These are phyloP conservation scores for Adansonia rubrostipa DNA, from an alignment of 441 rosid genomes.

Conservation along the genomic window DNA sequence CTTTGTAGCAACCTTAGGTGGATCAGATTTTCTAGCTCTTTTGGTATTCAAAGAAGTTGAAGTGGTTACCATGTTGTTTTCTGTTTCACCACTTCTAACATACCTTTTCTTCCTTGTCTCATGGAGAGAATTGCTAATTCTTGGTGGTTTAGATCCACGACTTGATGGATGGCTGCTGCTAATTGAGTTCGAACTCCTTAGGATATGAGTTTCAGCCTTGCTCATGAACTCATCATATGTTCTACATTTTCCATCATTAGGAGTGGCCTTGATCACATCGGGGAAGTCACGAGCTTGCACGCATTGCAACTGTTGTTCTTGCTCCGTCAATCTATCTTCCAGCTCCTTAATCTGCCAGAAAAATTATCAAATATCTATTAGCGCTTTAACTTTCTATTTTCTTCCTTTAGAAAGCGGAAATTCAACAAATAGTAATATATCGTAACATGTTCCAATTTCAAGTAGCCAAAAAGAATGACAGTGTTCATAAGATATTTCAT, in stretches of 20 bases:
- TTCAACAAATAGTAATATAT: background rate
- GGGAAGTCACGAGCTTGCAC: conserved; percentile 39
- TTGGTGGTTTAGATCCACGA: conserved; percentile 41
- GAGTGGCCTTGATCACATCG: conserved; percentile 50
- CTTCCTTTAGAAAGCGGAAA: background rate
- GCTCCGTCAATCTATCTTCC: no score
- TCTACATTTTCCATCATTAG: conserved; percentile 47
- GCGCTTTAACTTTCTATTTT: background rate
- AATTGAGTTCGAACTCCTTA: conserved; percentile 61
- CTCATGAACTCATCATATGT: conserved; percentile 43
- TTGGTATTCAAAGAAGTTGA: conserved; percentile 47
- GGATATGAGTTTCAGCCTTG: conserved; percentile 54
- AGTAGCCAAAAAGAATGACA: background rate
- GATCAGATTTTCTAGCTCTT: conserved; percentile 74
- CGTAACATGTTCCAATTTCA: background rate
- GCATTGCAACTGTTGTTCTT: no score
- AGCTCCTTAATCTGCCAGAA: background rate
- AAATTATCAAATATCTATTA: background rate
- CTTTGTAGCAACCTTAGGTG: conserved; percentile 56
- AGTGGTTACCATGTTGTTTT: conserved; percentile 46
- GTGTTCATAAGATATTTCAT: background rate
- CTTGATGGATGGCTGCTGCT: conserved; percentile 42
- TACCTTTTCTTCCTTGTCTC: conserved; percentile 65
- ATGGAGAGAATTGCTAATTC: conserved; percentile 40
- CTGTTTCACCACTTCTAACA: conserved; percentile 74